Evolutionary conservation across 495 filamentous ascomycete species (phyloP), one percentile per base, ranked within the genome.

Genomic region (Penicillium silybi): DNA sequence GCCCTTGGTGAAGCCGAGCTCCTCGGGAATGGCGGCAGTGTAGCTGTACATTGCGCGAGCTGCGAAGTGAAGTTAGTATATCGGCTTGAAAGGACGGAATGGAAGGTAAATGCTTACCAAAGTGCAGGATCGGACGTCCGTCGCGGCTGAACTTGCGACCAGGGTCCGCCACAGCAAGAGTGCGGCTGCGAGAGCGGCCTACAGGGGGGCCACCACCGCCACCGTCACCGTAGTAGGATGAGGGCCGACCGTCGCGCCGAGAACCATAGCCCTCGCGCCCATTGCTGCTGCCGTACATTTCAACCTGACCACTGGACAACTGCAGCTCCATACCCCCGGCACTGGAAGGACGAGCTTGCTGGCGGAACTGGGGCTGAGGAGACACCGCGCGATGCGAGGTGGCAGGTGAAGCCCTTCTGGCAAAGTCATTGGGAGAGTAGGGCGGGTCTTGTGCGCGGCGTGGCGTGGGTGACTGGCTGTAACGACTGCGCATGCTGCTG

Each of bases 41-140:
- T 99, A 99, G 75, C 87, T 83, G 70, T 97, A 99, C 74, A 96
- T 76, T 41, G 95, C 90, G 47, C 90, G 87, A 41, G 95, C 93
- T 98, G 56, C 35, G 44, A 32, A 13, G 35, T n/a, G 43, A 27
- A 55, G 35, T 27, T 44, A 32, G 53, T 55, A 59, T 63, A 44
- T 41, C 38, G 9, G 10, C 15, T 6, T 7, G n/a, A 19, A 17
- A 6, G 18, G 37, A 17, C 46, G 20, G 32, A 27, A 34, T 37
- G n/a, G 17, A 40, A 26, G 22, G 45, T 27, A 6, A 6, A 39
- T 48, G 77, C 90, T 84, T 79, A 97, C 93, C 87, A 69, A 89
- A 96, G 71, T 95, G 88, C 62, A 99, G 63, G 61, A 97, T 92
- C 41, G 86, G 83, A 50, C 88, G 82, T 25, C 93, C 95, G 64